A percentile compares a stretch with the other conserved stretches of the same genome.
These are phyloP conservation scores for Trichoderma semiorbis DNA, from an alignment of 2,329 filamentous ascomycete genomes.

Conservation along the genomic window DNA sequence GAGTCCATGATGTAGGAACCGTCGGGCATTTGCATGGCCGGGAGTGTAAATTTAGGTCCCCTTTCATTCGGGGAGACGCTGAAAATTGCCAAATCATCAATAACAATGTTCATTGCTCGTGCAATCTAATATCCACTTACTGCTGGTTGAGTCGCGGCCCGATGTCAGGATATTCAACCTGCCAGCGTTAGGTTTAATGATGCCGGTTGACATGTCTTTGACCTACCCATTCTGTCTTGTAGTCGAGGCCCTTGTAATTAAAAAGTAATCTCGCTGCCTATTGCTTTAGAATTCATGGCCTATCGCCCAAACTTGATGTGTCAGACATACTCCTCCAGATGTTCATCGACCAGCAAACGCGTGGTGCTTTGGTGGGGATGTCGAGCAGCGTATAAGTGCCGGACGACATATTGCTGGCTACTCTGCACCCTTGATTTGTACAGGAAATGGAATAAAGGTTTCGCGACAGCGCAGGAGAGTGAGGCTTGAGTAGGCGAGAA, in stretches of 20 bases:
- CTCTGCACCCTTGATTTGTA: neutral
- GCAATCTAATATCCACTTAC: neutral
- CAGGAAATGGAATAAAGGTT: neutral
- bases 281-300: neutral
- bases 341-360: constrained; percentile 7
- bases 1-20: constrained; percentile 8
- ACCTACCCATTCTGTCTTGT: constrained; percentile 11
- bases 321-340: neutral
- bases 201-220: neutral
- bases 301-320: no score
- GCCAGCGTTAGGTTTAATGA: neutral
- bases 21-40: neutral
- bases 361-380: constrained; percentile 2
- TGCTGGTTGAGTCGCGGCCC: neutral
- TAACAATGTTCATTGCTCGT: neutral
- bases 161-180: constrained; percentile 10
- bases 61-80: neutral
- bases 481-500: neutral
- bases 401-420: neutral
- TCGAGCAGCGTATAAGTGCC: constrained; percentile 1
- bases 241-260: neutral
- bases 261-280: neutral
- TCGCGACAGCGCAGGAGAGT: neutral
- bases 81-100: neutral
- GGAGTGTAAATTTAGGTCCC: neutral